Conservation (phyloP, 2,329 filamentous ascomycete species). For the Exophiala bonariae region DNA sequence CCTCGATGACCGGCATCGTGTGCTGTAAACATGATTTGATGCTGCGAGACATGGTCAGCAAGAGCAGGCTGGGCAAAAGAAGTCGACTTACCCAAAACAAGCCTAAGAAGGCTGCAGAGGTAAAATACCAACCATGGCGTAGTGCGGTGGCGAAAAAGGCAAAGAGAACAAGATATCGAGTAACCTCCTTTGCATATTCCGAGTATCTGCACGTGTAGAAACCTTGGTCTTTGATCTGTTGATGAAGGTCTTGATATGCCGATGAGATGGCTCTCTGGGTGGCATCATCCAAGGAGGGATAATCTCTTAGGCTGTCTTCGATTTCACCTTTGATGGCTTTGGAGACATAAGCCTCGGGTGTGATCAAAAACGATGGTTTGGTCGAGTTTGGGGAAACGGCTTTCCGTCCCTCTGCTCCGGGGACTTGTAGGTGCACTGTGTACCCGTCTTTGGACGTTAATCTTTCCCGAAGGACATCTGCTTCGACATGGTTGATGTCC, state of each 20-base stretch:
- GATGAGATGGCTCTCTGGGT: slow-evolving; percentile 56
- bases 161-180: slow-evolving; percentile 72
- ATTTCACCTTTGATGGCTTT: slow-evolving; percentile 32
- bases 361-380: neutral
- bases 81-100: slow-evolving; percentile 66
- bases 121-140: slow-evolving; percentile 63
- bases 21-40: slow-evolving; percentile 87
- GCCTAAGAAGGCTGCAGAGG: slow-evolving; percentile 74
- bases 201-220: slow-evolving; percentile 60
- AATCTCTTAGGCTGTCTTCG: slow-evolving; percentile 35
- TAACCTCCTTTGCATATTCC: slow-evolving; percentile 66
- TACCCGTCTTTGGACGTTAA: no score
- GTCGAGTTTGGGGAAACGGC: no score
- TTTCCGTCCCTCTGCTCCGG: no score
- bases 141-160: slow-evolving; percentile 61
- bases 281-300: slow-evolving; percentile 55
- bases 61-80: neutral
- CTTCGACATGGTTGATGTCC: neutral
- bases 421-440: neutral
- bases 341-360: neutral
- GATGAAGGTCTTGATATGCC: slow-evolving; percentile 59
- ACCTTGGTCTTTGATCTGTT: slow-evolving; percentile 55
- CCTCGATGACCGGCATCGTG: slow-evolving; percentile 97
- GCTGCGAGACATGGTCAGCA: slow-evolving; percentile 45
- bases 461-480: neutral